These are phyloP conservation scores for Fusarium mangiferae DNA, from an alignment of 2,329 filamentous ascomycete species.

Conservation along the genomic window DNA sequence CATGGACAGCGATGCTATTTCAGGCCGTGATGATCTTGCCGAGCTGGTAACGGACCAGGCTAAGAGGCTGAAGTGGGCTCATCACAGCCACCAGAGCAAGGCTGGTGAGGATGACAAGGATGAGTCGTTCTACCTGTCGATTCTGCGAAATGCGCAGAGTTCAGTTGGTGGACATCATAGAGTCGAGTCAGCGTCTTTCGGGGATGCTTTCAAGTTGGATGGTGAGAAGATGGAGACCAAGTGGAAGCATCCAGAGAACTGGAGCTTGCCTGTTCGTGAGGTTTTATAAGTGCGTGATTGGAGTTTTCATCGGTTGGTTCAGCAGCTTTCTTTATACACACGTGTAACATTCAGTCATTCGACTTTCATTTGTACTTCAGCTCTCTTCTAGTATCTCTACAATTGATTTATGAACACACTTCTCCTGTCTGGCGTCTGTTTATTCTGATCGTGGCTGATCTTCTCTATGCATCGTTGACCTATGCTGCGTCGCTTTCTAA, in stretches of 20 bases:
- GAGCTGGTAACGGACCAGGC: not conserved
- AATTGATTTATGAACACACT: not conserved
- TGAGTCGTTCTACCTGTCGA: not conserved
- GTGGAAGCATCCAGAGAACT: slow-evolving; percentile 9
- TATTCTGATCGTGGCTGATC: too few species aligned
- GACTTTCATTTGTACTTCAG: not conserved
- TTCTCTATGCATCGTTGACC: too few species aligned
- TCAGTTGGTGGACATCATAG: not conserved
- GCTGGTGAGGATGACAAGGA: not conserved
- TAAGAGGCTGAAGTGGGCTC: not conserved
- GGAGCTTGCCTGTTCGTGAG: slow-evolving; percentile 4
- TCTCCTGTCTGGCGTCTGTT: not conserved
- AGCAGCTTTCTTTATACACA: not conserved
- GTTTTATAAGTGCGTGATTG: not conserved
- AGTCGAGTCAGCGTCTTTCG: not conserved
- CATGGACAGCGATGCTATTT: not conserved
- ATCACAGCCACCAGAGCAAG: not conserved
- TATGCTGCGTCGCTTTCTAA: too few species aligned
- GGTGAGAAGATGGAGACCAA: slow-evolving; percentile 1
- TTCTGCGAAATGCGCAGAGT: not conserved
- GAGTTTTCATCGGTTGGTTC: too few species aligned
- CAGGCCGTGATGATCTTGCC: not conserved
- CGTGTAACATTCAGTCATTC: not conserved
- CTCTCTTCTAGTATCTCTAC: not conserved
- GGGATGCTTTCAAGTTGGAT: not conserved